Evolutionary conservation across 768 basidiomycete genomes (phyloP).

Genomic region (Panaeolus papilionaceus): DNA sequence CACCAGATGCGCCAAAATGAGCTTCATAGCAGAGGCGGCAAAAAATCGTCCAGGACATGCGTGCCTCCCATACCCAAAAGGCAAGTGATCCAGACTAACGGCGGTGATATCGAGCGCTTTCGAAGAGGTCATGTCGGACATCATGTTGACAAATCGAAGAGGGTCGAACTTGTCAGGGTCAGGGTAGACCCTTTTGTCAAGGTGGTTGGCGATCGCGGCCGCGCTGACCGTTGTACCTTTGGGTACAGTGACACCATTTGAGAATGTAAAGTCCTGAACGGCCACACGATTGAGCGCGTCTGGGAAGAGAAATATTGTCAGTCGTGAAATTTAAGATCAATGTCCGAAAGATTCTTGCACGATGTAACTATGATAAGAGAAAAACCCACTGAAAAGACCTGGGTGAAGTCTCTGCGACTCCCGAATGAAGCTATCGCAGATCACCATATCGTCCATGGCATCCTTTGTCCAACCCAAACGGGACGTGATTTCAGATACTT

Average conservation of each 20-base stretch:
- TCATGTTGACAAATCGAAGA: slow-evolving; percentile 28
- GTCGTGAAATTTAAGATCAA: no score
- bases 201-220: slow-evolving; percentile 29
- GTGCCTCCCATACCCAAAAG: slow-evolving; percentile 30
- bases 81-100: slow-evolving; percentile 21
- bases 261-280: slow-evolving; percentile 39
- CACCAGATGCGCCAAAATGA: slow-evolving; percentile 30
- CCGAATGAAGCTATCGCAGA: slow-evolving; percentile 49
- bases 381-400: slow-evolving; percentile 28
- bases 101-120: slow-evolving; percentile 24
- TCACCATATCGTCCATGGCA: slow-evolving; percentile 41
- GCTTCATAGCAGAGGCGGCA: slow-evolving; percentile 29
- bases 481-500: slow-evolving; percentile 31
- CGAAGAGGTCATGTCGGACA: not conserved
- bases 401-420: slow-evolving; percentile 41
- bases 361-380: no score
- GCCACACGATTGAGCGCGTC: slow-evolving; percentile 35
- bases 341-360: no score
- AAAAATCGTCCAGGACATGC: slow-evolving; percentile 30
- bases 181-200: slow-evolving; percentile 20
- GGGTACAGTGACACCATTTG: slow-evolving; percentile 40
- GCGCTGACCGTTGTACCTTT: slow-evolving; percentile 38
- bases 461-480: slow-evolving; percentile 46
- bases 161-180: slow-evolving; percentile 29
- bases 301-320: slow-evolving; percentile 18